These are phyloP conservation scores for Delonix regia DNA, from an alignment of 306 rosid genomes.

Conservation along the genomic window DNA sequence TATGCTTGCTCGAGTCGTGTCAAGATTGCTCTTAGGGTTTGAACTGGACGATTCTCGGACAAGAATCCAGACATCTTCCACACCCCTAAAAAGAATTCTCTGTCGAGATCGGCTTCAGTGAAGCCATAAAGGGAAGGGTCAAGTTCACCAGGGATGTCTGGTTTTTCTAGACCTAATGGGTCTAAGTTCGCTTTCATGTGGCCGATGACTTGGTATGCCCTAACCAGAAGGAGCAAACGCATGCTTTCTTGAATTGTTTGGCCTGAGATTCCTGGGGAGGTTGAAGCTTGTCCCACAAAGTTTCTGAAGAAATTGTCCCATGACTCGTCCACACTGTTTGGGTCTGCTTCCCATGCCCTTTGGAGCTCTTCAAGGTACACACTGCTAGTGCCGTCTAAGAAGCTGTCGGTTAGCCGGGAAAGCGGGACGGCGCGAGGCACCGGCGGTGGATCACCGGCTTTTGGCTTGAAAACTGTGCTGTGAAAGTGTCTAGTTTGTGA, in stretches of 20 bases:
- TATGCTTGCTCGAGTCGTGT: slow-evolving; percentile 92
- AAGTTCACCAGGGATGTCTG: slow-evolving; percentile 66
- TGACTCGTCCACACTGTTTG: slow-evolving; percentile 84
- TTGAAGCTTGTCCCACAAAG: slow-evolving; percentile 83
- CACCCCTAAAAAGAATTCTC: slow-evolving; percentile 90
- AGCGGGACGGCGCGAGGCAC: slow-evolving; percentile 79
- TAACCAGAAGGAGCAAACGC: slow-evolving; percentile 75
- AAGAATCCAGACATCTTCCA: slow-evolving; percentile 91
- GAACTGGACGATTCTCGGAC: slow-evolving; percentile 86
- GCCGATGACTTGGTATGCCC: slow-evolving; percentile 93
- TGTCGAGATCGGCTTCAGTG: slow-evolving; percentile 85
- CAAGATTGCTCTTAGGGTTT: slow-evolving; percentile 83
- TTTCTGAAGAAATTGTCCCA: slow-evolving; percentile 97
- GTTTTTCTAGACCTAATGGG: slow-evolving; percentile 72
- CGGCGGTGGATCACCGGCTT: slow-evolving; percentile 60
- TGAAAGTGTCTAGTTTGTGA: slow-evolving; percentile 60
- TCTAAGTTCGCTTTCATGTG: slow-evolving; percentile 92
- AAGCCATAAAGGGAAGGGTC: slow-evolving; percentile 84
- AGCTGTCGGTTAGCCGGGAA: slow-evolving; percentile 76
- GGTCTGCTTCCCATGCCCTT: slow-evolving; percentile 96
- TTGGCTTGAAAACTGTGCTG: slow-evolving; percentile 54
- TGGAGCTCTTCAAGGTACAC: slow-evolving; percentile 93
- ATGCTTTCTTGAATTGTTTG: slow-evolving; percentile 97
- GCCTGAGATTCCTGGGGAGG: slow-evolving; percentile 85
- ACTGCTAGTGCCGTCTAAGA: slow-evolving; percentile 88